Evolutionary conservation across 139 green algal species (phyloP).

Genomic region (Picochlorum sp.): DNA sequence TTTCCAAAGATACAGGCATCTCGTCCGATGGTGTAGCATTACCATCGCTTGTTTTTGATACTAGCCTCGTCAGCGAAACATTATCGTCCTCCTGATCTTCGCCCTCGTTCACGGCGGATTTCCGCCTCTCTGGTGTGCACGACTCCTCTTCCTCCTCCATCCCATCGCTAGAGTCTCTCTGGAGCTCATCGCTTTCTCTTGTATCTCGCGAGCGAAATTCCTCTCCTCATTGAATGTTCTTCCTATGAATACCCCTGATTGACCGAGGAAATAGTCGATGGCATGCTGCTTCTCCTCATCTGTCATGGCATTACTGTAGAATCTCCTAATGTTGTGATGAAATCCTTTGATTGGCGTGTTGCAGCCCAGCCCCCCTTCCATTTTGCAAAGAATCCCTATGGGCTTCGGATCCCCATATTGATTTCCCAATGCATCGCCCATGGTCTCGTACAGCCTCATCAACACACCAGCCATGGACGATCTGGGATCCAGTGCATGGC

Average conservation of each 20-base stretch:
- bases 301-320: slow-evolving; percentile 81
- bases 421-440: slow-evolving; percentile 76
- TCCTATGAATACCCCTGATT: not conserved
- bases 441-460: slow-evolving; percentile 83
- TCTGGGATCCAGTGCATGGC: slow-evolving; percentile 39
- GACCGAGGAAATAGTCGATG: slow-evolving; percentile 91
- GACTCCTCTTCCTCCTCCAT: too few relatives aligned
- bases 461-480: slow-evolving; percentile 54
- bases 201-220: too few relatives aligned
- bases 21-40: too few relatives aligned
- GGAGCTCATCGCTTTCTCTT: too few relatives aligned
- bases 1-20: too few relatives aligned
- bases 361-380: slow-evolving; percentile 72
- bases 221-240: too few relatives aligned
- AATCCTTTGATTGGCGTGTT: slow-evolving; percentile 25
- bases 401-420: slow-evolving; percentile 92
- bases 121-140: too few relatives aligned
- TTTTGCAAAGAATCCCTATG: slow-evolving; percentile 81
- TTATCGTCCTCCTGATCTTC: too few relatives aligned
- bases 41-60: too few relatives aligned
- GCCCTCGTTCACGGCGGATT: too few relatives aligned
- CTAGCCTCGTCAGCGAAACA: too few relatives aligned
- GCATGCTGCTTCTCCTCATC: slow-evolving; percentile 90
- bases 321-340: slow-evolving; percentile 64
- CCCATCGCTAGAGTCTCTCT: too few relatives aligned